These are phyloP conservation scores for Ophiostoma montium DNA, from an alignment of 2,329 filamentous ascomycete genomes.

Conservation along the genomic window DNA sequence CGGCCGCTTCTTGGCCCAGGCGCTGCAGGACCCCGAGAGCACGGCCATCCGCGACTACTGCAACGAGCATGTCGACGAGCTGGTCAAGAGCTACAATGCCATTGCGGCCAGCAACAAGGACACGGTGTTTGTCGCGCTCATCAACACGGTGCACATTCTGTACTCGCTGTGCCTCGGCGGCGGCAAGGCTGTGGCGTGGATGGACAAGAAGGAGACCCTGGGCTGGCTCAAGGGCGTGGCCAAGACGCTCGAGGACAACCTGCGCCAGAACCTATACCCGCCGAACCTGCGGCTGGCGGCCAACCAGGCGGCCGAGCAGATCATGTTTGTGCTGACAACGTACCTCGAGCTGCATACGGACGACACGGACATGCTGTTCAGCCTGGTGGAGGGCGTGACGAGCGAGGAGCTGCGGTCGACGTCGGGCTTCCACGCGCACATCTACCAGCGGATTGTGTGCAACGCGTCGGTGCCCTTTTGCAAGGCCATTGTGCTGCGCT, in stretches of 20 bases:
- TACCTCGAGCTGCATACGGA: slow-evolving; percentile 61
- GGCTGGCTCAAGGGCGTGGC: slow-evolving; percentile 51
- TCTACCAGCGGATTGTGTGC: slow-evolving; percentile 73
- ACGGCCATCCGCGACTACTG: slow-evolving; percentile 60
- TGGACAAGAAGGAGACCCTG: slow-evolving; percentile 55
- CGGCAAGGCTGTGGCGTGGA: slow-evolving; percentile 42
- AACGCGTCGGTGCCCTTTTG: slow-evolving; percentile 78
- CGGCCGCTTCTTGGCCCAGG: slow-evolving; percentile 81
- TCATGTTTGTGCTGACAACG: slow-evolving; percentile 72
- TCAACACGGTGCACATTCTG: slow-evolving; percentile 80
- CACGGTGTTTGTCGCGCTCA: slow-evolving; percentile 51
- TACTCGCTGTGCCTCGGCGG: slow-evolving; percentile 49
- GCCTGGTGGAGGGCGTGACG: slow-evolving; percentile 71
- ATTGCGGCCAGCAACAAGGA: slow-evolving; percentile 52
- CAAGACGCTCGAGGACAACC: slow-evolving; percentile 62
- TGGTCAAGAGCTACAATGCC: slow-evolving; percentile 55
- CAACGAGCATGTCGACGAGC: slow-evolving; percentile 54
- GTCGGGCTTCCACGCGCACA: slow-evolving; percentile 62
- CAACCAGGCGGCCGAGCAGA: slow-evolving; percentile 76
- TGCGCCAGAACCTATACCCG: slow-evolving; percentile 56
- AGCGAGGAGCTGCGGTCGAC: slow-evolving; percentile 67
- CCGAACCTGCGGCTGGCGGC: slow-evolving; percentile 65
- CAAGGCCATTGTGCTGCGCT: slow-evolving; percentile 67
- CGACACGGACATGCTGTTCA: slow-evolving; percentile 73
- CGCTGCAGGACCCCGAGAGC: slow-evolving; percentile 64